Percentiles rank a stretch among this genome's conserved stretches.
phyloP scores from a whole-genome alignment of 352 stramenopile species.

The Thraustotheca clavata region DNA sequence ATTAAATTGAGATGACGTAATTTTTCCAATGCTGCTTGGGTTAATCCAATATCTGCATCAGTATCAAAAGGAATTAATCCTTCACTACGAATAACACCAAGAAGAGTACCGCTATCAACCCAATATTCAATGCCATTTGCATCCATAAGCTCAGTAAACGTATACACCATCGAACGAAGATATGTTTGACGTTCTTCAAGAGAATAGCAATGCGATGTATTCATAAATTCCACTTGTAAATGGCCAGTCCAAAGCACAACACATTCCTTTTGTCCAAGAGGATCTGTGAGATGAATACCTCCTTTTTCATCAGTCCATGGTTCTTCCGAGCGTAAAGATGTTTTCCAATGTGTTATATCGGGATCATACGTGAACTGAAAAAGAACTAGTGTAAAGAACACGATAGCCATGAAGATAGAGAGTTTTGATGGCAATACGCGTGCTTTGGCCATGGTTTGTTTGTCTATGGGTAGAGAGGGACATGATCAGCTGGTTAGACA shows the following conservation, averaged over 20 bases:
- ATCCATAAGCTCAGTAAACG: constrained; percentile 16
- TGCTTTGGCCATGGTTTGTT: too few species aligned
- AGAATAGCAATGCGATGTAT: not conserved
- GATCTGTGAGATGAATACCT: not conserved
- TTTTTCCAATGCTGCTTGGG: constrained; percentile 29
- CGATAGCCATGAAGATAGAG: too few species aligned
- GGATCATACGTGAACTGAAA: too few species aligned
- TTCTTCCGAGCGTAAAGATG: too few species aligned
- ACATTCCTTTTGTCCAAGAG: not conserved
- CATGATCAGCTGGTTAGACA: too few species aligned
- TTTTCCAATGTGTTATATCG: too few species aligned
- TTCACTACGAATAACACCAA: constrained; percentile 43
- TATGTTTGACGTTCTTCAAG: constrained; percentile 17
- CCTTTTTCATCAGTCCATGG: not conserved
- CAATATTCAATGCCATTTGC: constrained; percentile 42
- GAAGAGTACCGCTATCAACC: constrained; percentile 54
- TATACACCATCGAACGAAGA: constrained; percentile 25
- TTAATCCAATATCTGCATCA: constrained; percentile 49
- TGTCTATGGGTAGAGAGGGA: too few species aligned
- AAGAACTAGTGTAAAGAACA: too few species aligned
- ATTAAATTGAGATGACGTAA: constrained; percentile 28
- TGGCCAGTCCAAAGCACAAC: not conserved
- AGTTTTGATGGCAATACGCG: too few species aligned
- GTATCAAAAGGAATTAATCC: constrained; percentile 45
- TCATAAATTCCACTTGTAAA: not conserved